These are phyloP conservation scores for Mucor ambiguus DNA, from an alignment of 371 early-diverging fungal genomes.

Conservation along the genomic window DNA sequence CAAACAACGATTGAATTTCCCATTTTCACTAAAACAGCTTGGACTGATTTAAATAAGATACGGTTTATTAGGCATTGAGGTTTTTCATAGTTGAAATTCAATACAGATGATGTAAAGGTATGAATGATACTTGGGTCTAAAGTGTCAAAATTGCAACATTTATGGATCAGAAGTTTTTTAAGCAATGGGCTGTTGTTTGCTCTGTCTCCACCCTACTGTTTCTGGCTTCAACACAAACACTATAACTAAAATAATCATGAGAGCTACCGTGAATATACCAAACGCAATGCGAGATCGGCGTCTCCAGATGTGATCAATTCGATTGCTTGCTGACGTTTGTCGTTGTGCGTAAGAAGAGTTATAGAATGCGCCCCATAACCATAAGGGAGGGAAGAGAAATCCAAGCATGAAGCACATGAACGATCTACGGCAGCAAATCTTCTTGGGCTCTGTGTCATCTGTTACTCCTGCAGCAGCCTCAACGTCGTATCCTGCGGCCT, in stretches of 20 bases:
- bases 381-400: conserved; percentile 29
- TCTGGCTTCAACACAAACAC: conserved; percentile 28
- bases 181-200: conserved; percentile 1
- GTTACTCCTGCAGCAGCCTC: conserved; percentile 5
- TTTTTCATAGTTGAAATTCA: not conserved
- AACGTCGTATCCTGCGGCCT: conserved; percentile 1
- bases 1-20: not conserved
- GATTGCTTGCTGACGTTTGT: conserved; percentile 18
- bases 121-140: not conserved
- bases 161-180: not conserved
- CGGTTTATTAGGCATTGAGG: not conserved
- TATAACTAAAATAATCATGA: conserved; percentile 17
- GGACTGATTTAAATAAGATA: not conserved
- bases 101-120: not conserved
- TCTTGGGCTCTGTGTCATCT: not conserved
- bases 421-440: conserved; percentile 9
- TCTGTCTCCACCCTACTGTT: conserved; percentile 27
- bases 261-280: conserved; percentile 14
- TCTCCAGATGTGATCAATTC: conserved; percentile 29
- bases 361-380: conserved; percentile 26
- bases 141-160: not conserved
- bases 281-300: conserved; percentile 27
- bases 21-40: not conserved
- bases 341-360: conserved; percentile 15
- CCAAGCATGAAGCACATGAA: conserved; percentile 28